Base-by-base conservation (phyloP, 148 eudicot species). In the Drosera capensis region DNA sequence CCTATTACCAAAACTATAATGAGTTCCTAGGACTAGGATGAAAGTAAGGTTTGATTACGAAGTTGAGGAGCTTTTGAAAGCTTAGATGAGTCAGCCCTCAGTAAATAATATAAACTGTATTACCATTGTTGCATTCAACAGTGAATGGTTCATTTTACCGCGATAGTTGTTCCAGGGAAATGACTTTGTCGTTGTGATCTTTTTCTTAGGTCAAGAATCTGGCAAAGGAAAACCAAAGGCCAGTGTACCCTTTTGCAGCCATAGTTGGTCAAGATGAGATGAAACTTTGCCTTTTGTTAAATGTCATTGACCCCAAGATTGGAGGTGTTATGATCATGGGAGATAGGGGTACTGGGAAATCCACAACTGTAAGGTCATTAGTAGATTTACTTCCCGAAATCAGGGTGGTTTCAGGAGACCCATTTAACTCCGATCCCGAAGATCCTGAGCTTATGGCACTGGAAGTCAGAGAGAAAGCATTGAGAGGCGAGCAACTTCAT, bases 261-360 rank as follows among this genome's bases (percentile, higher is more conserved):
- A 80, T 90, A 68, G 95, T 90, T 31, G 97, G 97, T 36, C 97
- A 90, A 60, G 95, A 80, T 47, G 97, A 90, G 73, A 90, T 90
- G 97, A 90, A 90, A 64, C 71, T 90, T 0, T 90, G 95, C 65
- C 95, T 84, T 52, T 39, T 84, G 34, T 52, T 90, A 28, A 90
- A 90, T 60, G 97, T 88, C 23, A 83, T 88, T 48, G 97, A 88
- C 65, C 96, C 97, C 41, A 88, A 88, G 60, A 88, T 83, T 39
- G 97, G 97, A 23, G 94, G 94, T 50, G 97, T 88, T 23, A 88
- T 88, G 92, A 88, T 88, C 46, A 88, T 88, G 97, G 97, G 94
- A 34, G 97, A 88, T 26, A 70, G 96, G 42, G 96, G 96, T 46
- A 87, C 96, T 0, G 96, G 96, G 20, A 87, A 88, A 61, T 88